Evolutionary conservation across 1,284 basidiomycete species (phyloP), one percentile per base, ranked within the genome.

Genomic region (Bjerkandera adusta): DNA sequence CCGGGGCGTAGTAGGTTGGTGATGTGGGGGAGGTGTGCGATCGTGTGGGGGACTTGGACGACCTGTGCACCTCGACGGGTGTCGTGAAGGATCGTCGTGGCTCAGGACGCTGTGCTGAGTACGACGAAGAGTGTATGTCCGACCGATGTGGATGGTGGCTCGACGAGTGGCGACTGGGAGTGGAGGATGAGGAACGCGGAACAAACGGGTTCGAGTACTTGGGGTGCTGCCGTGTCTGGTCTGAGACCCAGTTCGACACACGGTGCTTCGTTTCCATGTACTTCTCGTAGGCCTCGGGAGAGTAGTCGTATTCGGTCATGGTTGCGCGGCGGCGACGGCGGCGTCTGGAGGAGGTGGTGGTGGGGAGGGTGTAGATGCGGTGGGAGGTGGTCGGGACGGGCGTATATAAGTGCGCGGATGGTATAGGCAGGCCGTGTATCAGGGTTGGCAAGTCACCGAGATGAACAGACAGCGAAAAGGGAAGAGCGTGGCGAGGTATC

Each of bases 281-380:
- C 11, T 67, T 67, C 49, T 76, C 72, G 57, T 68, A 66, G 21
- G 73, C 75, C 42, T 67, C 75, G 36, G 75, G 75, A 32, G 76
- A 78, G 61, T 71, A 77, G 65, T 77, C 76, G 69, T 77, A 77
- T 57, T 77, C 75, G 11, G 75, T 77, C 76, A 77, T 77, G 57
- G 45, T 51, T 48, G 43, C 73, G 76, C 76, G 57, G 41, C 50
- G 49, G 45, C 16, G 45, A 41, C 40, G 45, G 13, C 24, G 40
- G 32, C 26, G 33, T n/a, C 10, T 10, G 3, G 15, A 38, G 45
- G 24, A 13, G 41, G 43, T 30, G 47, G 36, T 18, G 43, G 42
- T 49, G 16, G 22, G 27, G 16, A 20, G 39, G 36, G n/a, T n/a
- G 13, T 46, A 33, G 35, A 39, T 26, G 21, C 36, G 34, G 40